A percentile compares a stretch with the other conserved stretches of the same genome.
Evolutionary conservation across 345 rosid species (phyloP).

Genomic region (Eucalyptus viminalis): DNA sequence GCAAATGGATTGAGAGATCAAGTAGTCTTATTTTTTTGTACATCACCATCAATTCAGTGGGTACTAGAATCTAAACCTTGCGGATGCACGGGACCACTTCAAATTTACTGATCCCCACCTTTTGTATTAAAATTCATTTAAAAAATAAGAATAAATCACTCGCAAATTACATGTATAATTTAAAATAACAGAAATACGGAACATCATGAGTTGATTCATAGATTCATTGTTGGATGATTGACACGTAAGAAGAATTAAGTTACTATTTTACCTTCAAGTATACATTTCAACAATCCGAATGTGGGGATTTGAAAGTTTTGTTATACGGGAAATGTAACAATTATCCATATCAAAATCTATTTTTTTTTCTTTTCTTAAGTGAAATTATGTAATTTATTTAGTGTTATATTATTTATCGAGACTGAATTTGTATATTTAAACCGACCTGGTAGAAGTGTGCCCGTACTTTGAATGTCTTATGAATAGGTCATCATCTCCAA

Average conservation of each 20-base stretch:
- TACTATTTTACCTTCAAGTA: no score
- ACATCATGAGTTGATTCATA: not conserved
- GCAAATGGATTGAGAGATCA: not conserved
- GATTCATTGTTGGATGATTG: no score
- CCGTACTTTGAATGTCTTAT: not conserved
- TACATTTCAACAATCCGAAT: no score
- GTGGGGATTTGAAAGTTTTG: no score
- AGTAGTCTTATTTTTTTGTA: not conserved
- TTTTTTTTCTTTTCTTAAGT: no score
- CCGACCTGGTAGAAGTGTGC: not conserved
- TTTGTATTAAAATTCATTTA: not conserved
- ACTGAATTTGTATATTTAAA: not conserved
- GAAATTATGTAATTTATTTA: no score
- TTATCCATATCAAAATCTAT: no score
- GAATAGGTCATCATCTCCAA: not conserved
- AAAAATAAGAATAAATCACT: not conserved
- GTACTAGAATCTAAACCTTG: not conserved
- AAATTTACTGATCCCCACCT: not conserved
- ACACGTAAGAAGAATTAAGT: no score
- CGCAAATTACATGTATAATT: not conserved
- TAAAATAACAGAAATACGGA: not conserved
- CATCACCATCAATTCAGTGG: not conserved
- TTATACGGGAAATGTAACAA: no score
- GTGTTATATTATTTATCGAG: not conserved
- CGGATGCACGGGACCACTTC: not conserved